Evolutionary conservation across 148 eudicot species (phyloP).

Genomic region (Suaeda aralocaspica): DNA sequence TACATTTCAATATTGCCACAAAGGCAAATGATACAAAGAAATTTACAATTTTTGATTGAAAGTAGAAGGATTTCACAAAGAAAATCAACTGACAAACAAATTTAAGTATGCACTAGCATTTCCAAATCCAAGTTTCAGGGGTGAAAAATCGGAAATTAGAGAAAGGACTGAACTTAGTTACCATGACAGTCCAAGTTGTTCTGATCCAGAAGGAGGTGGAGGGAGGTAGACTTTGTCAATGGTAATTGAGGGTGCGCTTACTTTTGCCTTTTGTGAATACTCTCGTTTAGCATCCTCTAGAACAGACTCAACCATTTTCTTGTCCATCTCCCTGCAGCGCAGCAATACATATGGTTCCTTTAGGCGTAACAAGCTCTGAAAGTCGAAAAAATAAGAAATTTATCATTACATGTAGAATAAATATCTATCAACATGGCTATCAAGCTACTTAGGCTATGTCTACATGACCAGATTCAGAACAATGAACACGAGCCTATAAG

Average conservation of each 20-base stretch:
- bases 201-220: slow-evolving; percentile 41
- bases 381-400: not conserved
- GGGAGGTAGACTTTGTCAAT: slow-evolving; percentile 60
- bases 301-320: slow-evolving; percentile 39
- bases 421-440: too few relatives aligned
- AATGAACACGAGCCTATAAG: too few relatives aligned
- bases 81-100: not conserved
- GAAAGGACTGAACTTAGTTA: slow-evolving; percentile 10
- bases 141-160: not conserved
- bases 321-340: slow-evolving; percentile 65
- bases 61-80: not conserved
- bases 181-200: slow-evolving; percentile 44
- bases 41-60: not conserved
- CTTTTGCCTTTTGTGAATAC: slow-evolving; percentile 52
- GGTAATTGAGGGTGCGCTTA: slow-evolving; percentile 32
- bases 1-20: too few relatives aligned
- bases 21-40: too few relatives aligned
- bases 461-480: too few relatives aligned
- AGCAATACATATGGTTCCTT: slow-evolving; percentile 62
- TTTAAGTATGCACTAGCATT: not conserved
- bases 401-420: too few relatives aligned
- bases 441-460: too few relatives aligned
- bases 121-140: not conserved
- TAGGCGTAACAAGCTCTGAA: slow-evolving; percentile 51
- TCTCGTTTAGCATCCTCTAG: slow-evolving; percentile 49